Percentiles rank a stretch among this genome's conserved stretches.
These are phyloP conservation scores for Cornus controversa DNA, from an alignment of 148 eudicot genomes.

Conservation along the genomic window DNA sequence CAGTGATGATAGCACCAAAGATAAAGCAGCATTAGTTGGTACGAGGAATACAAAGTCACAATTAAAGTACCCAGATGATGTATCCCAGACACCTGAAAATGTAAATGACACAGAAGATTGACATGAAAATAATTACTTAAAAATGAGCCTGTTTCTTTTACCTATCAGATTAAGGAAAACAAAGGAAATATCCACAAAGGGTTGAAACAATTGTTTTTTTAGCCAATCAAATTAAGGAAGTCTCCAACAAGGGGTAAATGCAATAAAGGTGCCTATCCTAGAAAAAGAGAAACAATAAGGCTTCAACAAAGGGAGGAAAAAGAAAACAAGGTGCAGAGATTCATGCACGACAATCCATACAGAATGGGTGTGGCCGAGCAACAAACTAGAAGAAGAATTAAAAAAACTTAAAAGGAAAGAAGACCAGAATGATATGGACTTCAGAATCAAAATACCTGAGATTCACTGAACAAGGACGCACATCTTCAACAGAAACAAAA, in stretches of 20 bases:
- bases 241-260: not conserved
- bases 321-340: not conserved
- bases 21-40: not conserved
- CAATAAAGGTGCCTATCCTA: not conserved
- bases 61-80: not conserved
- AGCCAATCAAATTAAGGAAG: not conserved
- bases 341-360: not conserved
- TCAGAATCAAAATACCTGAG: slow-evolving; percentile 18
- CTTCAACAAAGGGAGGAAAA: not conserved
- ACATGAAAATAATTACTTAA: not conserved
- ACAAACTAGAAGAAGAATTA: not conserved
- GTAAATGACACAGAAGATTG: slow-evolving; percentile 3
- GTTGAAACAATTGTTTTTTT: not conserved
- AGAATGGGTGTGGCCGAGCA: not conserved
- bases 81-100: slow-evolving; percentile 2
- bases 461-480: slow-evolving; percentile 9
- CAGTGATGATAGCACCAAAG: not conserved
- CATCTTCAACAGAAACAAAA: slow-evolving; percentile 4
- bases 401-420: not conserved
- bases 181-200: not conserved
- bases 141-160: not conserved
- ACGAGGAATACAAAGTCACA: not conserved
- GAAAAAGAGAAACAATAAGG: not conserved
- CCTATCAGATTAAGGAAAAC: not conserved
- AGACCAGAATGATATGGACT: not conserved